Conservation (phyloP, 2,329 filamentous ascomycete species). For the Myriosclerotinia scirpicola region DNA sequence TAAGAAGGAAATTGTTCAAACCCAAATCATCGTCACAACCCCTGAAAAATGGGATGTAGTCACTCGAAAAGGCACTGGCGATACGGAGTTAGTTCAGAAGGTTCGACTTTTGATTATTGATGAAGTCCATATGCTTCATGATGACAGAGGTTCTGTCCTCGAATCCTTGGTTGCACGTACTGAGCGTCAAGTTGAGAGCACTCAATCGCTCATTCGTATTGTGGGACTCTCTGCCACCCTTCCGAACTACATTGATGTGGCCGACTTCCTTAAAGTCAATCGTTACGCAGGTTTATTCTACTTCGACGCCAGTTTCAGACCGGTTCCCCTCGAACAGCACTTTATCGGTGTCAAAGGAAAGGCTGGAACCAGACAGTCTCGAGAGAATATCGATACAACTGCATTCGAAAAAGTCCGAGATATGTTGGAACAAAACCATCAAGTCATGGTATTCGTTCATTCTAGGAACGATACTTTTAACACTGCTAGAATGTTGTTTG, state of each 20-base stretch:
- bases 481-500: conserved; percentile 80
- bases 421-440: conserved; percentile 89
- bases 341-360: conserved; percentile 97
- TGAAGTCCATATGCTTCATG: conserved; percentile 99
- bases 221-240: conserved; percentile 93
- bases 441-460: conserved; percentile 99
- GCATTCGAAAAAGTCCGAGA: conserved; percentile 93
- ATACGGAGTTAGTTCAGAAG: conserved; percentile 97
- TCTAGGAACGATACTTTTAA: conserved; percentile 90
- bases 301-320: conserved; percentile 93
- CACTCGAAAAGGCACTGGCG: conserved; percentile 92
- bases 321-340: conserved; percentile 94
- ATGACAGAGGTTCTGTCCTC: conserved; percentile 92
- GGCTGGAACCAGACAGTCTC: conserved; percentile 72
- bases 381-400: conserved; percentile 83
- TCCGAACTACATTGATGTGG: conserved; percentile 94
- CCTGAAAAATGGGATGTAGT: conserved; percentile 99
- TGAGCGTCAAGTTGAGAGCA: conserved; percentile 94
- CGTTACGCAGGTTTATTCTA: conserved; percentile 91
- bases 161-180: conserved; percentile 95
- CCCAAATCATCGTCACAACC: conserved; percentile 97
- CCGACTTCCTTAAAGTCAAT: conserved; percentile 96
- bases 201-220: conserved; percentile 94
- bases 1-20: conserved; percentile 91
- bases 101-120: conserved; percentile 95